Percentiles rank a stretch among this genome's conserved stretches.
Evolutionary conservation across 305 asterid genomes (phyloP).

Genomic region (Fraxinus sp.): DNA sequence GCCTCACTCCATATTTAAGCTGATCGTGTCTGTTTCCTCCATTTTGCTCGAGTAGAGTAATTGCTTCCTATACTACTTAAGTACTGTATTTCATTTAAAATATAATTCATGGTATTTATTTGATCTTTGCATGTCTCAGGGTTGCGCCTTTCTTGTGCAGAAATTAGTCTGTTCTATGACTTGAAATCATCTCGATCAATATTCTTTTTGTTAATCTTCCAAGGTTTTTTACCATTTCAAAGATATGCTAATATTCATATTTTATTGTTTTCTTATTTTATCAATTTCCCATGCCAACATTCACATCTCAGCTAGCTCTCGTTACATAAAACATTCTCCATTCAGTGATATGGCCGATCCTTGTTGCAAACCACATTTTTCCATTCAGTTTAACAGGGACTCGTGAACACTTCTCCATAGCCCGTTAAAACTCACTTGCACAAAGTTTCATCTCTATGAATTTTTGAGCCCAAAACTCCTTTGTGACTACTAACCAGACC

Average conservation of each 20-base stretch:
- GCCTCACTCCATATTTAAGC: neutral
- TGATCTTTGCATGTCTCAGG: neutral
- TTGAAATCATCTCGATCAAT: neutral
- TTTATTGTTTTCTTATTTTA: neutral
- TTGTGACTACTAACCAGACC: neutral
- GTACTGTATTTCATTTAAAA: neutral
- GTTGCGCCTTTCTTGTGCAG: neutral
- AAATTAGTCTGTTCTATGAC: neutral
- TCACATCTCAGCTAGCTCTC: neutral
- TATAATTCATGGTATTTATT: neutral
- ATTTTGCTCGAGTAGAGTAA: neutral
- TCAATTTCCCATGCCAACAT: neutral
- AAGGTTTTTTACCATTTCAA: neutral
- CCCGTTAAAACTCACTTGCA: neutral
- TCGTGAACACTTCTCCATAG: neutral
- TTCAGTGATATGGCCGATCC: neutral
- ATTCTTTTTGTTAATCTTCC: neutral
- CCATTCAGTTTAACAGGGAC: neutral
- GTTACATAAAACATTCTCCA: neutral
- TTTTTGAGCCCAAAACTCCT: neutral
- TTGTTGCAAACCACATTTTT: neutral
- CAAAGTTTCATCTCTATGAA: neutral
- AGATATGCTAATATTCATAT: neutral
- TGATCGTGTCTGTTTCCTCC: neutral
- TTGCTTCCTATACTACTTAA: neutral